A percentile compares a stretch with the other conserved stretches of the same genome.
phyloP scores from a whole-genome alignment of 192 early-diverging fungal species.

The Linnemannia schmuckeri region DNA sequence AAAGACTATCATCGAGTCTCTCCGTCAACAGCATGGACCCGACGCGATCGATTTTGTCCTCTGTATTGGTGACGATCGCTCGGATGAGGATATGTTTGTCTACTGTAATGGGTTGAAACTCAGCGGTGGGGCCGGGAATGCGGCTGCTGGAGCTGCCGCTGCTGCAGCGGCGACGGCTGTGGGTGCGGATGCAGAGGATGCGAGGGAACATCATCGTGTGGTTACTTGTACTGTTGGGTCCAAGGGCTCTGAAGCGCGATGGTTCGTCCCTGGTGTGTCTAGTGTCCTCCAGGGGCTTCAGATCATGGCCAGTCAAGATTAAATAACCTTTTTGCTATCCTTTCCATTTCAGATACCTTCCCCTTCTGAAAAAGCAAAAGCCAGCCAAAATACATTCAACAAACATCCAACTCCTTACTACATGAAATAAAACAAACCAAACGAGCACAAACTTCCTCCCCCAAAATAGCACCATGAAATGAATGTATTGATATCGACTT shows the following conservation, averaged over 20 bases:
- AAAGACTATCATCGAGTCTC: constrained; percentile 69
- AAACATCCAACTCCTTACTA: not conserved
- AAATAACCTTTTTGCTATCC: not conserved
- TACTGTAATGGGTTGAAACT: constrained; percentile 65
- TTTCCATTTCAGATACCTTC: not conserved
- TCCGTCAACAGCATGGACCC: constrained; percentile 46
- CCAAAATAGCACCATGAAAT: not conserved
- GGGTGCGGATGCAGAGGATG: not conserved
- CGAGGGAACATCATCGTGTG: constrained; percentile 25
- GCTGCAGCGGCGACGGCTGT: not conserved
- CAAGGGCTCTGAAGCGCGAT: constrained; percentile 67
- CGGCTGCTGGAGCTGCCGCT: not conserved
- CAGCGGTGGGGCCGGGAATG: not conserved
- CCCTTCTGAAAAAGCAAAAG: not conserved
- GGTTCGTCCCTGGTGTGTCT: constrained; percentile 63
- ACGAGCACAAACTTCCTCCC: not conserved
- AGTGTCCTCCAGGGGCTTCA: constrained; percentile 37
- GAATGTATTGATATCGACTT: not conserved
- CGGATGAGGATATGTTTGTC: constrained; percentile 88
- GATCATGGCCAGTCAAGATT: constrained; percentile 17
- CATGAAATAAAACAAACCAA: not conserved
- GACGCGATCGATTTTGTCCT: constrained; percentile 74
- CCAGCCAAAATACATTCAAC: not conserved
- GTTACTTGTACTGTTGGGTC: constrained; percentile 70
- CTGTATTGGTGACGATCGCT: constrained; percentile 80